Percentiles rank a stretch among this genome's conserved stretches.
phyloP scores from a whole-genome alignment of 805 yeast species.

The Starmerella roubikii region DNA sequence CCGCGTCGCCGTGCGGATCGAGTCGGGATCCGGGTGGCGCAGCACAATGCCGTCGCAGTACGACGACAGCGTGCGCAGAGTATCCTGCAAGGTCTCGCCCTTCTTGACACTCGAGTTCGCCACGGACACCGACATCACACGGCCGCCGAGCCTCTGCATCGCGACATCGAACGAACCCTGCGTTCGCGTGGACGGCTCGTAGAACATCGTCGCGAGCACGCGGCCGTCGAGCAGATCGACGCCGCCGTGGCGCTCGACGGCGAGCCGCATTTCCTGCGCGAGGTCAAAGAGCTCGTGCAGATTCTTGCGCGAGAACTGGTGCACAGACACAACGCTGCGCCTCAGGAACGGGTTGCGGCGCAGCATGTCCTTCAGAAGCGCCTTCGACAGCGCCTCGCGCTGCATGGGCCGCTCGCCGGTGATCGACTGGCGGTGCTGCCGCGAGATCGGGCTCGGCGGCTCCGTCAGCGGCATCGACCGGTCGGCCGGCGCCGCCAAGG shows the following conservation, averaged over 20 bases:
- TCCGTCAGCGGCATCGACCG: slow-evolving; percentile 2
- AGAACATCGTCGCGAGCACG: slow-evolving; percentile 85
- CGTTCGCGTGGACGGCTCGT: slow-evolving; percentile 97
- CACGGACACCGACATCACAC: slow-evolving; percentile 78
- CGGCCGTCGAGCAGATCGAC: slow-evolving; percentile 82
- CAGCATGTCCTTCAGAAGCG: slow-evolving; percentile 64
- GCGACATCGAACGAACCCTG: slow-evolving; percentile 96
- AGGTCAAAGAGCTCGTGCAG: slow-evolving; percentile 87
- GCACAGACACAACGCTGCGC: slow-evolving; percentile 75
- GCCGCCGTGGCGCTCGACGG: slow-evolving; percentile 93
- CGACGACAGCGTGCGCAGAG: slow-evolving; percentile 85
- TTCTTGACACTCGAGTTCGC: slow-evolving; percentile 88
- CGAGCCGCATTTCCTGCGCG: slow-evolving; percentile 95
- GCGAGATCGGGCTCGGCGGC: slow-evolving; percentile 13
- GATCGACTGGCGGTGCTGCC: slow-evolving; percentile 19
- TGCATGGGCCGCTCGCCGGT: slow-evolving; percentile 21
- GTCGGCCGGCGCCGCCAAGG: neutral
- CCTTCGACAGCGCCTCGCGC: slow-evolving; percentile 34
- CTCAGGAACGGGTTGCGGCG: slow-evolving; percentile 87
- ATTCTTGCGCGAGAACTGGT: slow-evolving; percentile 74
- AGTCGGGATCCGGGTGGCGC: slow-evolving; percentile 88
- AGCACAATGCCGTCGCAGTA: slow-evolving; percentile 94
- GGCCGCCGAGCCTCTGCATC: slow-evolving; percentile 98
- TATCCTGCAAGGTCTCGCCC: slow-evolving; percentile 97
- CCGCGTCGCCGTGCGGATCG: slow-evolving; percentile 89